A percentile compares a stretch with the other conserved stretches of the same genome.
Evolutionary conservation across 2,329 filamentous ascomycete genomes (phyloP).

Genomic region (Penicillium sp.): DNA sequence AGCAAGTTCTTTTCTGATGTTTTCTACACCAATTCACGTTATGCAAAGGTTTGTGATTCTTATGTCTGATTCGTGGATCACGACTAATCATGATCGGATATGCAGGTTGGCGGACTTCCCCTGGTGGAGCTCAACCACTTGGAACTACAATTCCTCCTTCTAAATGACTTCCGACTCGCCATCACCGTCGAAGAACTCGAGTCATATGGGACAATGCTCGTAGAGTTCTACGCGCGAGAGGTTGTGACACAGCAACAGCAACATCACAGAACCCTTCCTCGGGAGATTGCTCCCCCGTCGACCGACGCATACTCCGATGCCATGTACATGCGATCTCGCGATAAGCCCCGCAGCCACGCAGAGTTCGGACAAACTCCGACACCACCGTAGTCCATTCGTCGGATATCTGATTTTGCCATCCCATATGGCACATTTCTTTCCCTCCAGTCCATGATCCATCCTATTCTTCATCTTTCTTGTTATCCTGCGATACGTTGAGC

Average conservation of each 20-base stretch:
- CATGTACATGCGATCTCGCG: slow-evolving; percentile 36
- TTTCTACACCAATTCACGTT: slow-evolving; percentile 98
- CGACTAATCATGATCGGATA: neutral
- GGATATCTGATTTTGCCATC: neutral
- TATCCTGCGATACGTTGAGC: slow-evolving; percentile 5
- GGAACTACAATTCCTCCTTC: slow-evolving; percentile 88
- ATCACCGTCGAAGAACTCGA: slow-evolving; percentile 94
- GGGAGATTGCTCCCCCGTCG: slow-evolving; percentile 16
- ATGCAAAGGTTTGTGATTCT: slow-evolving; percentile 75
- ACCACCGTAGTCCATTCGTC: slow-evolving; percentile 26
- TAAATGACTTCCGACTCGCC: slow-evolving; percentile 94
- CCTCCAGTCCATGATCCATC: neutral
- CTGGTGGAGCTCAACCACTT: slow-evolving; percentile 91
- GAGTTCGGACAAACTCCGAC: slow-evolving; percentile 36
- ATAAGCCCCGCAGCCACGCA: slow-evolving; percentile 23
- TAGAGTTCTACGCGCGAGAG: slow-evolving; percentile 95
- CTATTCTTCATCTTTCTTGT: neutral
- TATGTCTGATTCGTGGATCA: neutral
- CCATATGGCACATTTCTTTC: neutral
- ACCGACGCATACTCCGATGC: slow-evolving; percentile 25
- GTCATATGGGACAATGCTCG: slow-evolving; percentile 95
- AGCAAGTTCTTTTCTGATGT: slow-evolving; percentile 99
- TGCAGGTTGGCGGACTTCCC: slow-evolving; percentile 86
- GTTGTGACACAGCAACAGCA: slow-evolving; percentile 63
- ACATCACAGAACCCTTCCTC: slow-evolving; percentile 17